Evolutionary conservation across 148 eudicot species (phyloP), one percentile per base, ranked within the genome.

Genomic region (Oxyria digyna): DNA sequence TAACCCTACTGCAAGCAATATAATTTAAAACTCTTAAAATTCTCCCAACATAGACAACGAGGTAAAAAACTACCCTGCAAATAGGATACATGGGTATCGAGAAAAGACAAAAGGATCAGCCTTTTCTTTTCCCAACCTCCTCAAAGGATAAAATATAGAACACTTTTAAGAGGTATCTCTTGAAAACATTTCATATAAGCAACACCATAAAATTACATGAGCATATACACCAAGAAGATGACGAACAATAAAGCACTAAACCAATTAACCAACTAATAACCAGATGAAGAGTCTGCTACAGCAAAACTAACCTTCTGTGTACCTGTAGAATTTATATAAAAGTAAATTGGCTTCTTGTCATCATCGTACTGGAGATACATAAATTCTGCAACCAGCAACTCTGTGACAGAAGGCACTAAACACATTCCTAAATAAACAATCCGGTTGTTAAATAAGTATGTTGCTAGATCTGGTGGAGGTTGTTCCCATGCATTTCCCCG

Each of bases 401-500:
- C 94, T 9, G 88, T 81, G 62, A 85, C 91, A 63, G 84, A 73
- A 46, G 96, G 89, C 70, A 82, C 84, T 14, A 95, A 82, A 75
- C 87, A 76, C 97, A 85, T 84, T 69, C 91, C 96, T 81, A 95
- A 75, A 70, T 88, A 91, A 74, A 95, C 89, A 73, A 95, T 91
- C 5, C 99, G 86, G 35, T 95, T 82, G 80, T 87, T 83, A 72
- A 75, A 87, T 42, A 91, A 75, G 76, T 84, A 87, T 17, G 99
- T 91, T 41, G 97, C 96, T 71, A 95, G 48, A 85, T 95, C 97
- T 42, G 99, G 99, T 40, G 99, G 99, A 80, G 92, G 91, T 59
- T 88, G 89, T 74, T 94, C 91, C 93, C 83, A 85, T 49, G 87
- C 90, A 79, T 82, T 89, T 78, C 87, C 97, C 80, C 85, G 82